A percentile compares a stretch with the other conserved stretches of the same genome.
These are phyloP conservation scores for Neospora caninum DNA, from an alignment of 169 alveolate genomes.

Conservation along the genomic window DNA sequence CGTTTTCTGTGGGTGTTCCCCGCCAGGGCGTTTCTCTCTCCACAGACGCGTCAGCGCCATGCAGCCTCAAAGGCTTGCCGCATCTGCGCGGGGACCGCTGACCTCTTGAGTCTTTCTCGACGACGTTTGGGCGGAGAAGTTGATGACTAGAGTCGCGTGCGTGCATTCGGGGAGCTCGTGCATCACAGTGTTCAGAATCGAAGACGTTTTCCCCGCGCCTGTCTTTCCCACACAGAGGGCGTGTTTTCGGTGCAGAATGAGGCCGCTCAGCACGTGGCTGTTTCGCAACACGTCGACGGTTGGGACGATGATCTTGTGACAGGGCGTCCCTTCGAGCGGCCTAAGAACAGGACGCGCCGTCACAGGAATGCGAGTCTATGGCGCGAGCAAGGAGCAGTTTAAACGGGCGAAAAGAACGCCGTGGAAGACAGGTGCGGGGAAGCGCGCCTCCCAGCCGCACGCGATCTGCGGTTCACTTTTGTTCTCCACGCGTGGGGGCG, in stretches of 20 bases:
- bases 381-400: too few species aligned
- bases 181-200: conserved; percentile 82
- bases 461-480: too few species aligned
- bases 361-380: too few species aligned
- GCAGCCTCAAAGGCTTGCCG: too few species aligned
- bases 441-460: too few species aligned
- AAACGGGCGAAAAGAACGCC: too few species aligned
- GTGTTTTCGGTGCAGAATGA: conserved; percentile 80
- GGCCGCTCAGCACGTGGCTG: conserved; percentile 80
- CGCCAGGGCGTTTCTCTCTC: too few species aligned
- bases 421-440: too few species aligned
- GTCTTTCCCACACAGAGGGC: conserved; percentile 91
- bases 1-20: too few species aligned
- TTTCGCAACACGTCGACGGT: conserved; percentile 93
- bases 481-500: too few species aligned
- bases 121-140: conserved; percentile 93
- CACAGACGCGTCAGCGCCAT: too few species aligned
- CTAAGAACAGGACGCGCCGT: conserved; percentile 83
- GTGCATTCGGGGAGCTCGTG: conserved; percentile 77
- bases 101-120: conserved; percentile 77
- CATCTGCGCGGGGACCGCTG: too few species aligned
- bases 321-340: conserved; percentile 82
- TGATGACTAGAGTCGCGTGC: conserved; percentile 83
- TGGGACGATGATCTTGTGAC: conserved; percentile 90
- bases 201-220: conserved; percentile 95